Conservation (phyloP, 345 rosid species). For the Brassica cretica region DNA sequence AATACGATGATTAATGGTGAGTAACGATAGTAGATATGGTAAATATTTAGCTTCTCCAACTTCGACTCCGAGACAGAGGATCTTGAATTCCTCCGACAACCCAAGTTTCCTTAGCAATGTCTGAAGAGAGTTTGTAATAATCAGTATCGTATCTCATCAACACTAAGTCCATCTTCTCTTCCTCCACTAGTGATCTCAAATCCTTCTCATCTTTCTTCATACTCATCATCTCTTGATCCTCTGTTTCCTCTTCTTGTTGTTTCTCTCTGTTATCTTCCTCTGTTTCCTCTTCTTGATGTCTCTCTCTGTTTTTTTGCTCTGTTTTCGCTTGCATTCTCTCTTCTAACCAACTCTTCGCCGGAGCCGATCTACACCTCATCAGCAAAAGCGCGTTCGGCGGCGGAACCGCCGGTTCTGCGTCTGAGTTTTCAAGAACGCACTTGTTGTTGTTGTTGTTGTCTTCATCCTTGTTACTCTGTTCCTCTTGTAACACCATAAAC, state of each 20-base stretch:
- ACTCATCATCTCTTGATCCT: background rate
- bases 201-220: slow-evolving; percentile 33
- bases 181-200: slow-evolving; percentile 66
- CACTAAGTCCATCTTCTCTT: slow-evolving; percentile 61
- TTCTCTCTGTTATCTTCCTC: background rate
- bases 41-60: slow-evolving; percentile 67
- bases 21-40: background rate
- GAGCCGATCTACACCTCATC: slow-evolving; percentile 90
- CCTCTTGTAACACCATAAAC: slow-evolving; percentile 78
- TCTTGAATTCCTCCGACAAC: slow-evolving; percentile 67
- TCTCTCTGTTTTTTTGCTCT: slow-evolving; percentile 16
- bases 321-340: slow-evolving; percentile 34
- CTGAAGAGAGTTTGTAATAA: slow-evolving; percentile 67
- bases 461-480: slow-evolving; percentile 34
- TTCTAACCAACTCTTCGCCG: slow-evolving; percentile 63
- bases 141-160: slow-evolving; percentile 69
- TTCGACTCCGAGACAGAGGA: slow-evolving; percentile 66
- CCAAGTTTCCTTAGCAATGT: slow-evolving; percentile 87
- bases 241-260: background rate
- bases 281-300: background rate
- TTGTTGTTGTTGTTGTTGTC: slow-evolving; percentile 32
- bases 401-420: slow-evolving; percentile 51
- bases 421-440: slow-evolving; percentile 11
- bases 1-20: slow-evolving; percentile 16
- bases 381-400: slow-evolving; percentile 76